Evolutionary conservation across 257 asterid species (phyloP).

Genomic region (Gardenia jasminoides): DNA sequence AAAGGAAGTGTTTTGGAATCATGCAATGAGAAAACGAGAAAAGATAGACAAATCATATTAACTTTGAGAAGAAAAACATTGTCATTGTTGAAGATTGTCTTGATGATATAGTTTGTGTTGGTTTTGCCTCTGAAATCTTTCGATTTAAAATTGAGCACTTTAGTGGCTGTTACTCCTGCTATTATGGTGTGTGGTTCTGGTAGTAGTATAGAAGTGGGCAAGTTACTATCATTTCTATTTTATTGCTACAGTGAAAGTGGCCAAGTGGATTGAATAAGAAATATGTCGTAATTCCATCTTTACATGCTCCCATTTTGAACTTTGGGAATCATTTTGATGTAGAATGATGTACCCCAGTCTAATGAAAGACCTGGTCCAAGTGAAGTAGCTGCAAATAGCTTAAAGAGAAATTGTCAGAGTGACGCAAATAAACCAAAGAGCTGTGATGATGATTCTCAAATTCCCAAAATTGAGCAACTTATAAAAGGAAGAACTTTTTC

Average conservation of each 20-base stretch:
- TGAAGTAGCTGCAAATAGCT: conserved; percentile 17
- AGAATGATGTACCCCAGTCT: conserved; percentile 46
- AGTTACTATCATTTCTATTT: background rate
- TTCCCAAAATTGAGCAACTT: conserved; percentile 67
- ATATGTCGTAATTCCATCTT: background rate
- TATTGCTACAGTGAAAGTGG: background rate
- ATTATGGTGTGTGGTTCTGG: background rate
- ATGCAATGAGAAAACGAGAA: background rate
- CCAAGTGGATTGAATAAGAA: no score
- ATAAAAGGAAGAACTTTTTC: conserved; percentile 63
- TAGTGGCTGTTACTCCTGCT: background rate
- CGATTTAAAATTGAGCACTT: background rate
- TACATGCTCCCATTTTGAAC: conserved; percentile 7
- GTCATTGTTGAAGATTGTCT: background rate
- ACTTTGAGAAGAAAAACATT: background rate
- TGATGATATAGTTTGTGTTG: background rate
- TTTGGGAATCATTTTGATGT: conserved; percentile 29
- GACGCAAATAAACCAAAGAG: conserved; percentile 24
- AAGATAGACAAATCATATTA: background rate
- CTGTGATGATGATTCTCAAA: conserved; percentile 33
- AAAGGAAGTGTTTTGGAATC: background rate
- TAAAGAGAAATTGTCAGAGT: conserved; percentile 13
- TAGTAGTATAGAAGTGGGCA: background rate
- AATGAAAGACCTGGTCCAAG: conserved; percentile 34
- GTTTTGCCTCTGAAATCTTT: background rate